phyloP scores from a whole-genome alignment of 1,284 basidiomycete species.

The Bjerkandera adusta region DNA sequence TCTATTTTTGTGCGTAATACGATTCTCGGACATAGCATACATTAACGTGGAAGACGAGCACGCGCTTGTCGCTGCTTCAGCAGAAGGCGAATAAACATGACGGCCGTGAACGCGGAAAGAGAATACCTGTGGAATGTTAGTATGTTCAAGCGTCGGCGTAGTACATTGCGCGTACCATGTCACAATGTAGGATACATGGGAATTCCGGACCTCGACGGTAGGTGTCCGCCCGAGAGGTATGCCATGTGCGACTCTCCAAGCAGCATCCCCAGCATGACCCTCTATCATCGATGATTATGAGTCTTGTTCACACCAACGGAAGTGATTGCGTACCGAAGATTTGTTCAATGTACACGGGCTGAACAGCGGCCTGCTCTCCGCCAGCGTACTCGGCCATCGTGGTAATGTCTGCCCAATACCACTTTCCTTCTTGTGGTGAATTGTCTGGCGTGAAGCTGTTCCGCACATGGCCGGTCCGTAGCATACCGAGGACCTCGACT shows the following conservation, averaged over 20 bases:
- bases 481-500: slow-evolving; percentile 73
- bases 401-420: slow-evolving; percentile 90
- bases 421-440: slow-evolving; percentile 74
- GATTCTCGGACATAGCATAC: too few species aligned
- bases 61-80: slow-evolving; percentile 45
- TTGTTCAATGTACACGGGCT: slow-evolving; percentile 85
- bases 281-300: slow-evolving; percentile 47
- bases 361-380: slow-evolving; percentile 65
- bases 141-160: too few species aligned
- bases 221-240: slow-evolving; percentile 85
- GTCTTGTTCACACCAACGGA: slow-evolving; percentile 10
- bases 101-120: slow-evolving; percentile 63
- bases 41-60: slow-evolving; percentile 31
- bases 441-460: slow-evolving; percentile 91
- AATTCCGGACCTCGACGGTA: slow-evolving; percentile 88
- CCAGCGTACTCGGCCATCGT: slow-evolving; percentile 83
- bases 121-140: slow-evolving; percentile 53
- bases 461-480: slow-evolving; percentile 64
- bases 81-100: slow-evolving; percentile 62
- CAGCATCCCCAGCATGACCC: slow-evolving; percentile 74
- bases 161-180: slow-evolving; percentile 70
- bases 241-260: slow-evolving; percentile 65
- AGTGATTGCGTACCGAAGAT: slow-evolving; percentile 66
- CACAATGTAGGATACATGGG: slow-evolving; percentile 92
- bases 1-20: too few species aligned